Conservation (phyloP, 345 rosid species). For the Cochlearia excelsa region DNA sequence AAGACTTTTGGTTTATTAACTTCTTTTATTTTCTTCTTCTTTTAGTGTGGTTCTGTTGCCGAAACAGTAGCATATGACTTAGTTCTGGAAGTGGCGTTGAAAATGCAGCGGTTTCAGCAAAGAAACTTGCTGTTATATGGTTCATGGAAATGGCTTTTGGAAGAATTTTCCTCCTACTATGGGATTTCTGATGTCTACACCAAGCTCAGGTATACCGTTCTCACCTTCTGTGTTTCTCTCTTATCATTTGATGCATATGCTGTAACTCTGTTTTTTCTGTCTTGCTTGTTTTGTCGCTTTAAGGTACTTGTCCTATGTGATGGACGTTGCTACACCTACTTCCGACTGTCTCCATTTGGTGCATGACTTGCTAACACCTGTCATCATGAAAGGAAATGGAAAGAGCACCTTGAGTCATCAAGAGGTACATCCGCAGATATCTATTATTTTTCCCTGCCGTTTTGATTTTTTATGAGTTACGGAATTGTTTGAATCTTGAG, state of each 20-base stretch:
- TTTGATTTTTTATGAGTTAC: not conserved
- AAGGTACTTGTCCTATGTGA: conserved; percentile 90
- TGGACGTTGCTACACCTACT: conserved; percentile 99
- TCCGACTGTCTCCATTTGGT: conserved; percentile 91
- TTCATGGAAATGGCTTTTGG: conserved; percentile 96
- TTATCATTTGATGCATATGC: conserved; percentile 17
- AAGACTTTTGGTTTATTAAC: conserved; percentile 25
- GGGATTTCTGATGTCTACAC: conserved; percentile 90
- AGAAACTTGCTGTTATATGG: conserved; percentile 74
- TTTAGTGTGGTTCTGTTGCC: conserved; percentile 89
- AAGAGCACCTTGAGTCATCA: conserved; percentile 89
- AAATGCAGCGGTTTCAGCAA: conserved; percentile 82
- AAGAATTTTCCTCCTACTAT: conserved; percentile 88
- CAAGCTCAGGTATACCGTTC: conserved; percentile 62
- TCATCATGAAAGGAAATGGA: conserved; percentile 78
- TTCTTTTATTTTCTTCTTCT: conserved; percentile 19
- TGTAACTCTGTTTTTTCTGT: conserved; percentile 9
- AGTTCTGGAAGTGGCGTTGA: conserved; percentile 86
- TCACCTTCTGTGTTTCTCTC: conserved; percentile 2
- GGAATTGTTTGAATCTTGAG: not conserved
- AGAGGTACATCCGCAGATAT: conserved; percentile 56
- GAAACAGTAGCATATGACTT: conserved; percentile 98
- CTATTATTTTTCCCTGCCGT: not conserved
- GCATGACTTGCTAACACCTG: conserved; percentile 75
- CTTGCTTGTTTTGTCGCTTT: conserved; percentile 26